A percentile compares a stretch with the other conserved stretches of the same genome.
These are phyloP conservation scores for Incumbomyces lentus DNA, from an alignment of 2,329 filamentous ascomycete genomes.

Conservation along the genomic window DNA sequence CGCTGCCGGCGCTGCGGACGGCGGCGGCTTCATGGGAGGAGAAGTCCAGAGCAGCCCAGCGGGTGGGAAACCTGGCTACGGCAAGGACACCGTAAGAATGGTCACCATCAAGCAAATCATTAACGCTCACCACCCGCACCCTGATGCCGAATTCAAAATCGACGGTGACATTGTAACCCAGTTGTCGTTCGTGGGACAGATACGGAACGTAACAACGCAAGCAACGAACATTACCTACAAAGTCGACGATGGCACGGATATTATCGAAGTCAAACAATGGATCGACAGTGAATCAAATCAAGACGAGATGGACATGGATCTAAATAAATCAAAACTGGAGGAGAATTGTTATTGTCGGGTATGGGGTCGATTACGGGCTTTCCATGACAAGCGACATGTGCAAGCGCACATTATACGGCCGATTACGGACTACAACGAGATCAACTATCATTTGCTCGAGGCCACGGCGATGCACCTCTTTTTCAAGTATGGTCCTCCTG, in stretches of 20 bases:
- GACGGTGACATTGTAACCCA: slow-evolving; percentile 63
- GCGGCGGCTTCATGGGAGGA: slow-evolving; percentile 50
- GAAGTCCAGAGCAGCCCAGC: slow-evolving; percentile 39
- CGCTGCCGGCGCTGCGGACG: slow-evolving; percentile 43
- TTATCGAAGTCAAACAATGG: slow-evolving; percentile 86
- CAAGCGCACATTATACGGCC: slow-evolving; percentile 71
- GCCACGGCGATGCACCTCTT: slow-evolving; percentile 79
- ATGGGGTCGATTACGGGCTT: slow-evolving; percentile 73
- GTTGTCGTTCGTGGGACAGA: slow-evolving; percentile 75
- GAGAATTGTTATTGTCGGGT: slow-evolving; percentile 75
- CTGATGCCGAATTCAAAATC: slow-evolving; percentile 68
- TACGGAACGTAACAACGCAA: slow-evolving; percentile 76
- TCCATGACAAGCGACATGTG: slow-evolving; percentile 74
- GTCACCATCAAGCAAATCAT: slow-evolving; percentile 93
- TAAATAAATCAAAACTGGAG: slow-evolving; percentile 44
- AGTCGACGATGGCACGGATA: slow-evolving; percentile 87
- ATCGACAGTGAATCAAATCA: slow-evolving; percentile 48
- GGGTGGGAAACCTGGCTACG: slow-evolving; percentile 42
- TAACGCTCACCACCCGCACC: slow-evolving; percentile 67
- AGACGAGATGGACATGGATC: slow-evolving; percentile 37
- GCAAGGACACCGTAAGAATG: slow-evolving; percentile 79
- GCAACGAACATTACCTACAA: slow-evolving; percentile 86
- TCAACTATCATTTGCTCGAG: slow-evolving; percentile 86
- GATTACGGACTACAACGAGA: slow-evolving; percentile 77
- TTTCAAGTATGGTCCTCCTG: slow-evolving; percentile 60